Evolutionary conservation across 2,329 filamentous ascomycete genomes (phyloP).

Genomic region (Fragosphaeria purpurea): DNA sequence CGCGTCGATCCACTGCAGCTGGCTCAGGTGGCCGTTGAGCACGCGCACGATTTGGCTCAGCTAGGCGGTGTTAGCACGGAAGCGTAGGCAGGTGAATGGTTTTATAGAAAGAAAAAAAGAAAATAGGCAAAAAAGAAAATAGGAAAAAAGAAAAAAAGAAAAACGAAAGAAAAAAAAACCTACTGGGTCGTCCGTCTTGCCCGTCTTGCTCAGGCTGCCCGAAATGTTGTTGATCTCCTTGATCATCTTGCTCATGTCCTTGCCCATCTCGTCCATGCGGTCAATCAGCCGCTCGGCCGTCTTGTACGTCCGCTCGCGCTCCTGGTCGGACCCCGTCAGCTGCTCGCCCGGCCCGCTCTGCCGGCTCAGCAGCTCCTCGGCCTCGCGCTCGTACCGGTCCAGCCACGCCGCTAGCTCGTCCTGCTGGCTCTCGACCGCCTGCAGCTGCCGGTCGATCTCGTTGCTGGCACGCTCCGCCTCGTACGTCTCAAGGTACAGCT

Average conservation of each 20-base stretch:
- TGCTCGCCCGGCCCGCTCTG: slow-evolving; percentile 59
- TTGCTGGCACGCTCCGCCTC: slow-evolving; percentile 88
- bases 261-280: slow-evolving; percentile 84
- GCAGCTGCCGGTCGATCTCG: slow-evolving; percentile 87
- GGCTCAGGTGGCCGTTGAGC: slow-evolving; percentile 82
- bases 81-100: too few relatives aligned
- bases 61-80: slow-evolving; percentile 32
- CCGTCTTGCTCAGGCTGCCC: slow-evolving; percentile 78
- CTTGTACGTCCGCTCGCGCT: slow-evolving; percentile 93
- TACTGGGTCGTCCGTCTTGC: slow-evolving; percentile 80
- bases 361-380: slow-evolving; percentile 77
- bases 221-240: slow-evolving; percentile 95
- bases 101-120: not conserved
- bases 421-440: slow-evolving; percentile 84
- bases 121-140: not conserved
- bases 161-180: slow-evolving; percentile 23
- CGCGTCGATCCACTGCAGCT: slow-evolving; percentile 87
- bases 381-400: slow-evolving; percentile 82
- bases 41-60: slow-evolving; percentile 92
- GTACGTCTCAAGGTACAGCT: slow-evolving; percentile 82
- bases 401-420: slow-evolving; percentile 82
- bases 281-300: slow-evolving; percentile 87
- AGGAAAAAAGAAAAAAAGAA: not conserved
- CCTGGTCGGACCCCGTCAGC: slow-evolving; percentile 81
- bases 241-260: slow-evolving; percentile 90